Base-by-base conservation (phyloP, 177 flowering plant genomes). In the Vitis hybrid region DNA sequence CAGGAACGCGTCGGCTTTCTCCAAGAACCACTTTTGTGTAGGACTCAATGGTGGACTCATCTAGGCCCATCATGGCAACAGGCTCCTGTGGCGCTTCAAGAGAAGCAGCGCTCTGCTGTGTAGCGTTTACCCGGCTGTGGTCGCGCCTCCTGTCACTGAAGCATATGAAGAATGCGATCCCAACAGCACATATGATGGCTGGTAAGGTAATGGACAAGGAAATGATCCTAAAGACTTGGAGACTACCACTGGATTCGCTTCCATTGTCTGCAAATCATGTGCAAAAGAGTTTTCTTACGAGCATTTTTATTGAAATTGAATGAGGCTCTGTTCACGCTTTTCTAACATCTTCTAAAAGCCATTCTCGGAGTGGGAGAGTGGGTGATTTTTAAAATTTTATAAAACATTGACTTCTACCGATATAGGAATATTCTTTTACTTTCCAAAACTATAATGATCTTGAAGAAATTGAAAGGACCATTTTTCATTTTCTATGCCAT, bases 1-100 rank as follows among this genome's bases (percentile, higher is more conserved):
- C 89, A 2, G 88, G 85, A 6, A 83, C 14, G 45, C 87, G 70
- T 34, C 71, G 39, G 60, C 89, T 84, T 39, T 85, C 89, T 1
- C 87, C 87, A 3, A 86, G 71, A 1, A 77, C 80, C 2, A 86
- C 16, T 63, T 82, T 4, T 58, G 67, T 70, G 74, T 80, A 87
- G 2, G 91, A 80, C 53, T 85, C 82, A 12, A 85, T 87, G 51
- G 85, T 86, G 19, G 76, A 50, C 10, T 84, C 80, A 16, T 85
- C 86, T 9, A 85, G 79, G 10, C 91, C 88, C 26, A 20, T 52
- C 22, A 18, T 20, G 1, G 50, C 1, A 1, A 52, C 22, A 11
- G 55, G 14, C 9, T 78, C 75, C 50, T 75, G 82, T 5, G 69
- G 73, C 8, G 57, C 68, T 50, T 76, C 69, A 9, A 67, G 59